Evolutionary conservation across 1,139 yeast genomes (phyloP).

Genomic region (Insectozyma bohioensis): DNA sequence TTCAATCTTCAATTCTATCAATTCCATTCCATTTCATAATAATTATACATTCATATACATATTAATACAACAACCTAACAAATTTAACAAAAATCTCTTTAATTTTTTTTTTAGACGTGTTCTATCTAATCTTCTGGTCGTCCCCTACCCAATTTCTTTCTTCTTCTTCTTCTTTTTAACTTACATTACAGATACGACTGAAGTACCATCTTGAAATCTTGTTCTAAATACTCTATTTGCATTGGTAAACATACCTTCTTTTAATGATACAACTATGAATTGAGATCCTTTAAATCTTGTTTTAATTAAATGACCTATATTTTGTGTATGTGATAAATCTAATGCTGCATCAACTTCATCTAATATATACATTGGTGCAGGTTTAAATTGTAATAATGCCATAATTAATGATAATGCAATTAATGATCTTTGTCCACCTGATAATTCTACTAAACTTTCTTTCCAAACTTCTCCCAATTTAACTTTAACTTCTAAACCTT

Average conservation of each 20-base stretch:
- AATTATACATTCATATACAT: too few relatives aligned
- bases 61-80: too few relatives aligned
- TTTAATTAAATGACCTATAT: constrained; percentile 93
- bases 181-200: constrained; percentile 72
- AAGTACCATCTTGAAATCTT: constrained; percentile 94
- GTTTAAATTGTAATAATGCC: constrained; percentile 90
- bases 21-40: too few relatives aligned
- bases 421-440: constrained; percentile 96
- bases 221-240: constrained; percentile 94
- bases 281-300: constrained; percentile 95
- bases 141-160: constrained; percentile 2
- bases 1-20: too few relatives aligned
- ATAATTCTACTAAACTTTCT: constrained; percentile 88
- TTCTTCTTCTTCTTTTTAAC: background rate
- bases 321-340: constrained; percentile 95
- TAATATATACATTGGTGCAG: constrained; percentile 96
- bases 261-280: constrained; percentile 92
- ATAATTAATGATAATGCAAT: constrained; percentile 88
- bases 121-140: too few relatives aligned
- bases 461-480: constrained; percentile 94
- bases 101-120: too few relatives aligned
- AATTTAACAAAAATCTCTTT: too few relatives aligned
- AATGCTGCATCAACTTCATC: constrained; percentile 99
- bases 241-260: constrained; percentile 97
- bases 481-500: constrained; percentile 90